phyloP scores from a whole-genome alignment of 1,284 basidiomycete species.

The Ustilago crameri region DNA sequence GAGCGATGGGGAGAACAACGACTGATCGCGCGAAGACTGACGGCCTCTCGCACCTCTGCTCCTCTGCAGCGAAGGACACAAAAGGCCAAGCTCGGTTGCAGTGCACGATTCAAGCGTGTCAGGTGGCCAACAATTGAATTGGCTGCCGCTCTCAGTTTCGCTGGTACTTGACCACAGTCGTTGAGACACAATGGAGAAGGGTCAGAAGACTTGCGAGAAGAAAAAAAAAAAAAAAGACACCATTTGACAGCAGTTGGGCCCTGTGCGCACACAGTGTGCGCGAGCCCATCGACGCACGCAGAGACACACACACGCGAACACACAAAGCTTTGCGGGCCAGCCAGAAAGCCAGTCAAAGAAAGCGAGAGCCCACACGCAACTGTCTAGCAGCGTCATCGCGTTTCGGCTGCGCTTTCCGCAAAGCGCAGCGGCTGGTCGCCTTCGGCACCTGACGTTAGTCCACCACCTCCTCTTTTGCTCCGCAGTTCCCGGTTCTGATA shows the following conservation, averaged over 20 bases:
- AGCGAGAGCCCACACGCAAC: neutral
- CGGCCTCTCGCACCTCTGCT: neutral
- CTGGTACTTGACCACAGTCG: too few species aligned
- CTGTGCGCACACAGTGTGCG: too few species aligned
- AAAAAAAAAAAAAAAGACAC: too few species aligned
- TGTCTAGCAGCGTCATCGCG: too few species aligned
- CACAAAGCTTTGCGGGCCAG: too few species aligned
- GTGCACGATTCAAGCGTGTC: slow-evolving; percentile 6
- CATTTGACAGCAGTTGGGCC: too few species aligned
- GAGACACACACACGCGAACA: neutral
- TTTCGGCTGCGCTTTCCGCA: too few species aligned
- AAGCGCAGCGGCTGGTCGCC: neutral
- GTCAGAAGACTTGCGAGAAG: neutral
- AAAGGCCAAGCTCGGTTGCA: slow-evolving; percentile 3
- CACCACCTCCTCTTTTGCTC: slow-evolving; percentile 30
- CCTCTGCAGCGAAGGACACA: neutral
- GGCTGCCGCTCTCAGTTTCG: neutral
- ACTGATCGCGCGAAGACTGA: too few species aligned
- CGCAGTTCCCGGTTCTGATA: slow-evolving; percentile 49
- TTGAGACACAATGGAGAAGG: too few species aligned
- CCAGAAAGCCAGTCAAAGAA: neutral
- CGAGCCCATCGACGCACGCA: too few species aligned
- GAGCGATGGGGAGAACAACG: too few species aligned
- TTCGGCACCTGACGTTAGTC: neutral
- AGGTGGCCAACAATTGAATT: slow-evolving; percentile 10